Base-by-base conservation (phyloP, 1,284 basidiomycete species). In the Microstroma glucosiphilum region DNA sequence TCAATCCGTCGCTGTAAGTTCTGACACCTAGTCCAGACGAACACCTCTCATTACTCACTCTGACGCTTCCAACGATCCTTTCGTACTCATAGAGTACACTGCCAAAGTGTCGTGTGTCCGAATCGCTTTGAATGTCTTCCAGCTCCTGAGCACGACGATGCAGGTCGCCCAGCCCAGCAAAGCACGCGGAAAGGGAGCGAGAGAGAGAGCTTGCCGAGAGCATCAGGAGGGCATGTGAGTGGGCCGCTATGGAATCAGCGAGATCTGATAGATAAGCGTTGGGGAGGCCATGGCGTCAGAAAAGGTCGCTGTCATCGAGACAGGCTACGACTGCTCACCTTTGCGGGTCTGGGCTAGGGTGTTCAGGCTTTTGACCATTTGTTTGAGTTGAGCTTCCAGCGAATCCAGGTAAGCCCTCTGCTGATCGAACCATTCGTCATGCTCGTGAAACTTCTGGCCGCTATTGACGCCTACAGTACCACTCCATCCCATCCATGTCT, bases 371-470 rank as follows among this genome's bases (percentile, higher is more conserved):
- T 89, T 92, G 60, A 91, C 88, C 6, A 97, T 82, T 1, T 87
- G 85, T 54, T 89, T 89, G 30, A 98, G 83, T 71, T 96, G 92
- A 0, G 86, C 85, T 80, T 99, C 96, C 12, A 98, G 85, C 57
- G 87, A 87, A 71, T 96, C 92, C 21, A 99, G 84, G 76, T 92
- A 92, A 0, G 83, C 80, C 64, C 88, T 90, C 77, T 93, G 89
- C 67, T 86, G 85, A 73, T 96, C 91, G 73, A 97, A 98, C 92
- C 92, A 98, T 86, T 96, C 92, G 75, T 98, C 94, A 15, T 87
- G 89, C 80, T 99, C 94, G 69, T 90, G 84, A 79, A 94, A 99
- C 60, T 89, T 86, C 8, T 89, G 86, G 0, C 91, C 92, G 12
- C 64, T 66, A 17, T 67, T 48, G 15, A 67, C 60, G 9, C 67